phyloP scores from a whole-genome alignment of 1,284 basidiomycete species.

The Lignosus rhinocerotis region DNA sequence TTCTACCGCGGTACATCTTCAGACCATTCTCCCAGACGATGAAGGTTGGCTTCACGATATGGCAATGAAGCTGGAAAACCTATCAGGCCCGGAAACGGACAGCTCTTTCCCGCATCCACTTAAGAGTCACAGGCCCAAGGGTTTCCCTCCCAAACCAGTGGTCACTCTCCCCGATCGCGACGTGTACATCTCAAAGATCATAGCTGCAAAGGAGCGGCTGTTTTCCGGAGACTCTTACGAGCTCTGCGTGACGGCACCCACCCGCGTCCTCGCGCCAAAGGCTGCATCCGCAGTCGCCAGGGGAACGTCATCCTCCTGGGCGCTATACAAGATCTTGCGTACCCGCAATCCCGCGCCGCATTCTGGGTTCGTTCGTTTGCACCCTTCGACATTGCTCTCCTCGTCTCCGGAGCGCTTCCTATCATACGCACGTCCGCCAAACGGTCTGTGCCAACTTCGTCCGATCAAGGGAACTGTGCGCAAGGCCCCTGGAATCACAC shows the following conservation, averaged over 20 bases:
- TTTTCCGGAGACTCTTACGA: constrained; percentile 94
- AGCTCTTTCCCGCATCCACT: not conserved
- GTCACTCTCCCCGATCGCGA: constrained; percentile 55
- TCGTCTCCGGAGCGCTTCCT: constrained; percentile 96
- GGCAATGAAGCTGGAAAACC: constrained; percentile 27
- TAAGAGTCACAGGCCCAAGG: constrained; percentile 4
- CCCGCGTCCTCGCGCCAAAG: constrained; percentile 48
- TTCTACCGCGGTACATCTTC: constrained; percentile 53
- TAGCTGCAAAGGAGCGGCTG: constrained; percentile 74
- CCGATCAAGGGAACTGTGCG: constrained; percentile 94
- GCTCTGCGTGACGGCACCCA: constrained; percentile 87
- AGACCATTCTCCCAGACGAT: constrained; percentile 64
- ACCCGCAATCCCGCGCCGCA: constrained; percentile 89
- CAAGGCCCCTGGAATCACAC: constrained; percentile 63
- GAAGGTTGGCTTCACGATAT: constrained; percentile 55
- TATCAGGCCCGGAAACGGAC: not conserved
- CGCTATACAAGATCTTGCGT: constrained; percentile 72
- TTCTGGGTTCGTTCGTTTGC: constrained; percentile 80
- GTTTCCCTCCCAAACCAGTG: constrained; percentile 27
- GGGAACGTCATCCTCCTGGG: constrained; percentile 62
- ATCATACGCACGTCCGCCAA: constrained; percentile 72
- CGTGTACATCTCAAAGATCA: constrained; percentile 74
- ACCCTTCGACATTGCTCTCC: constrained; percentile 63
- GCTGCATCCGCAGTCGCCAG: constrained; percentile 30
- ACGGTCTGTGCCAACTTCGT: constrained; percentile 76